These are phyloP conservation scores for Copromyces sp. DNA, from an alignment of 495 filamentous ascomycete genomes.

Conservation along the genomic window DNA sequence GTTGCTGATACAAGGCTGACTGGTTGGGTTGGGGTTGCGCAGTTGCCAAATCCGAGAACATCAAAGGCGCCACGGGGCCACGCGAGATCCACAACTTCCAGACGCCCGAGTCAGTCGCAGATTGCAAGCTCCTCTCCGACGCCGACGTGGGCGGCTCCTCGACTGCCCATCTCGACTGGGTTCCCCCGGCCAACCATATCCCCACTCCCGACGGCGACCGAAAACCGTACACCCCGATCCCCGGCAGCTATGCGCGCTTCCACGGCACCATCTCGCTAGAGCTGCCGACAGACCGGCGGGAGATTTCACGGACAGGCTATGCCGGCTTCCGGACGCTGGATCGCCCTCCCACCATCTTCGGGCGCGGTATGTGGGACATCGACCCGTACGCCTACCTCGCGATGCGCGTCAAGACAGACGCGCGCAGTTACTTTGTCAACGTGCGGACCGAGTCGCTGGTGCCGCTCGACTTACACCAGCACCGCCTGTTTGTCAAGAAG, in stretches of 20 bases:
- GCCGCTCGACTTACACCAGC: slow-evolving; percentile 90
- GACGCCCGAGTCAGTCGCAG: slow-evolving; percentile 46
- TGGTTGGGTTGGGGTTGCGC: neutral
- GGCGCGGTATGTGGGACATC: slow-evolving; percentile 73
- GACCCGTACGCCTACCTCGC: slow-evolving; percentile 83
- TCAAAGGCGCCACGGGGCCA: slow-evolving; percentile 44
- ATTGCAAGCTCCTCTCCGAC: slow-evolving; percentile 81
- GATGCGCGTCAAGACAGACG: slow-evolving; percentile 83
- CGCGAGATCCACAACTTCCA: slow-evolving; percentile 56
- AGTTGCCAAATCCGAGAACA: slow-evolving; percentile 41
- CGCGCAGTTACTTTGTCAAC: slow-evolving; percentile 87
- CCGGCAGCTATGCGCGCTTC: slow-evolving; percentile 54
- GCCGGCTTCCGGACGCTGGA: slow-evolving; percentile 76
- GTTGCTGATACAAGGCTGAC: neutral
- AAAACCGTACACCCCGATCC: slow-evolving; percentile 25
- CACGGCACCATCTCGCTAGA: slow-evolving; percentile 81
- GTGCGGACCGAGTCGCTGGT: slow-evolving; percentile 89
- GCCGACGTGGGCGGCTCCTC: slow-evolving; percentile 79
- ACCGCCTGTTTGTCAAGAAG: slow-evolving; percentile 72
- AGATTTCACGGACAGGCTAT: slow-evolving; percentile 68
- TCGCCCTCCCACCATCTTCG: slow-evolving; percentile 57
- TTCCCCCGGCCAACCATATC: slow-evolving; percentile 47
- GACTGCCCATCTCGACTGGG: slow-evolving; percentile 57
- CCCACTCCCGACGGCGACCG: slow-evolving; percentile 30
- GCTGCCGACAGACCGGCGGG: slow-evolving; percentile 61